Base-by-base conservation (phyloP, 192 early-diverging fungal species). In the Backusella westeae region DNA sequence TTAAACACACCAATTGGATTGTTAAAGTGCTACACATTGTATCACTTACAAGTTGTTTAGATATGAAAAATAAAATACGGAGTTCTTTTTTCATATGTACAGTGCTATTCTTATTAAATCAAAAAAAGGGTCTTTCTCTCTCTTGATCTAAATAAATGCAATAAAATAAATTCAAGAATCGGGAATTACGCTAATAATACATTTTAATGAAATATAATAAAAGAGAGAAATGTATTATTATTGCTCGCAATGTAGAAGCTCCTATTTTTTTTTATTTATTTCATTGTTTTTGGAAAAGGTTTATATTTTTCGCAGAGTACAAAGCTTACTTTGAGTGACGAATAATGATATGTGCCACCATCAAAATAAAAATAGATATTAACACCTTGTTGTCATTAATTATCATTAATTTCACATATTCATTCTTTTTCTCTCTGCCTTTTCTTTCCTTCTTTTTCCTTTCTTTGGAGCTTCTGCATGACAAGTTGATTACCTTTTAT, bases 361-460 rank as follows among this genome's bases (percentile, higher is more conserved):
- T 63, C 21, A 63, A 63, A 63, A 26, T 59, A 59, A 59, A 59
- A 59, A 59, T 59, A 59, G 53, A 59, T 56, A 59, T 63, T 49
- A 49, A 49, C 46, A 63, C 23, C 56, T 63, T 63, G 56, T 63
- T 63, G 56, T 63, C 56, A 63, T 63, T 63, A 63, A 63, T 63
- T 63, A 63, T 4, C 26, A 63, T 63, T 63, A 63, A 63, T 63
- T 63, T 63, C 56, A 49, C 46, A 26, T 63, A 63, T 63, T 63
- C 56, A 26, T 29, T 63, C 56, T 63, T 63, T 29, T 29, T 29
- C 56, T 59, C n/a, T n/a, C n/a, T 53, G 17, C n/a, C 4, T 39
- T 32, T 10, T n/a, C 19, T 17, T 49, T 63, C 10, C 12, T 29
- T 59, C 53, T 59, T 26, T 63, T 29, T 63, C 56, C 56, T 63